phyloP scores from a whole-genome alignment of 257 asterid species.

The Lycium barbarum region DNA sequence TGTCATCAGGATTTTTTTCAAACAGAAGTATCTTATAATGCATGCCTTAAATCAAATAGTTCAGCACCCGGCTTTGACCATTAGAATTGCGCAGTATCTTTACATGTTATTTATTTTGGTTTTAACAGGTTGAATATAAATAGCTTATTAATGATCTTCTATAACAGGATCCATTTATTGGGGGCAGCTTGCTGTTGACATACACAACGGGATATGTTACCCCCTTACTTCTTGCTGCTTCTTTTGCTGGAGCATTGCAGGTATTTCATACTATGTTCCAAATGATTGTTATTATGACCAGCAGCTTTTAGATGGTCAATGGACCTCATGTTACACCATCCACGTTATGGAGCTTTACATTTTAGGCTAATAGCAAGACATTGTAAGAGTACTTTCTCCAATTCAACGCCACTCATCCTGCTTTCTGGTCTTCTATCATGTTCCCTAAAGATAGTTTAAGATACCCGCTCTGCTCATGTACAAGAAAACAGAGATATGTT shows the following conservation, averaged over 20 bases:
- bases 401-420: neutral
- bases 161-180: constrained; percentile 77
- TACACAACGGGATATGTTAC: constrained; percentile 96
- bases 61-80: constrained; percentile 3
- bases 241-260: constrained; percentile 98
- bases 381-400: neutral
- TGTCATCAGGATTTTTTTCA: neutral
- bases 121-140: neutral
- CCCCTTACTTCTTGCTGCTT: constrained; percentile 96
- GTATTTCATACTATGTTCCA: constrained; percentile 39
- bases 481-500: neutral
- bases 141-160: constrained; percentile 18
- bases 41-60: neutral
- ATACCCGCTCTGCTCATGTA: neutral
- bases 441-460: too few relatives aligned
- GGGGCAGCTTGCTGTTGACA: constrained; percentile 86
- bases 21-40: neutral
- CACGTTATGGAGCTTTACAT: neutral
- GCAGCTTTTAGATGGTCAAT: neutral
- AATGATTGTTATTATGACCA: constrained; percentile 5
- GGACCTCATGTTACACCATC: neutral
- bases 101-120: neutral
- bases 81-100: neutral
- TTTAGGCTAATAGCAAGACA: neutral
- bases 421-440: neutral